phyloP scores from a whole-genome alignment of 805 yeast species.

The Cyberlindnera misumaiensis region DNA sequence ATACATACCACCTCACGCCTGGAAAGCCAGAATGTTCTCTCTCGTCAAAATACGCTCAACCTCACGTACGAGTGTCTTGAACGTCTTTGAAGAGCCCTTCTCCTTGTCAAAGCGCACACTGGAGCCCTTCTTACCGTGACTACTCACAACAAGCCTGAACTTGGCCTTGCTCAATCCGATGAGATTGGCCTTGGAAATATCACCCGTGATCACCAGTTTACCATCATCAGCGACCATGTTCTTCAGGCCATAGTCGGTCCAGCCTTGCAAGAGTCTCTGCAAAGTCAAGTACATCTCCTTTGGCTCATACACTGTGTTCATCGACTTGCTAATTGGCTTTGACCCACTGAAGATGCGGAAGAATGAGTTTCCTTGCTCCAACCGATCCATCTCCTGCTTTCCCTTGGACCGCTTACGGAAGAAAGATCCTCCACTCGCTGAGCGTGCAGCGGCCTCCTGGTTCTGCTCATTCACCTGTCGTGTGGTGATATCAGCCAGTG shows the following conservation, averaged over 20 bases:
- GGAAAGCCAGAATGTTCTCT: constrained; percentile 49
- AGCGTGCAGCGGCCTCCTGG: constrained; percentile 9
- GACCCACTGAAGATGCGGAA: constrained; percentile 27
- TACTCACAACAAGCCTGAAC: constrained; percentile 47
- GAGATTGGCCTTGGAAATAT: constrained; percentile 53
- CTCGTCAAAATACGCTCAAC: constrained; percentile 57
- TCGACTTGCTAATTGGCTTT: constrained; percentile 17
- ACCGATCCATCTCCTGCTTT: constrained; percentile 16
- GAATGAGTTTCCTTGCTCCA: constrained; percentile 17
- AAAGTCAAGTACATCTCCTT: constrained; percentile 61
- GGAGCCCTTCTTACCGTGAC: constrained; percentile 40
- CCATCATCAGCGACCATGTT: constrained; percentile 41
- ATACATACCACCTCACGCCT: constrained; percentile 6
- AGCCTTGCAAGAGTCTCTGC: constrained; percentile 51
- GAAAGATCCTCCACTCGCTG: constrained; percentile 18
- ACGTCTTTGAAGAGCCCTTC: constrained; percentile 59
- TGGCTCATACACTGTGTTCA: constrained; percentile 27
- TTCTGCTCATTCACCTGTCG: constrained; percentile 7
- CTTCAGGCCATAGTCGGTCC: constrained; percentile 67
- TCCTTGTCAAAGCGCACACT: constrained; percentile 52
- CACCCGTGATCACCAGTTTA: constrained; percentile 46
- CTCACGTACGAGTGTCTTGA: constrained; percentile 53
- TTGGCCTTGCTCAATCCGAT: constrained; percentile 57
- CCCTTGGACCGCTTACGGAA: constrained; percentile 24
- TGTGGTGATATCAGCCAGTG: constrained; percentile 17